Percentiles rank a stretch among this genome's conserved stretches.
These are phyloP conservation scores for Lactarius deliciosus DNA, from an alignment of 768 basidiomycete genomes.

Conservation along the genomic window DNA sequence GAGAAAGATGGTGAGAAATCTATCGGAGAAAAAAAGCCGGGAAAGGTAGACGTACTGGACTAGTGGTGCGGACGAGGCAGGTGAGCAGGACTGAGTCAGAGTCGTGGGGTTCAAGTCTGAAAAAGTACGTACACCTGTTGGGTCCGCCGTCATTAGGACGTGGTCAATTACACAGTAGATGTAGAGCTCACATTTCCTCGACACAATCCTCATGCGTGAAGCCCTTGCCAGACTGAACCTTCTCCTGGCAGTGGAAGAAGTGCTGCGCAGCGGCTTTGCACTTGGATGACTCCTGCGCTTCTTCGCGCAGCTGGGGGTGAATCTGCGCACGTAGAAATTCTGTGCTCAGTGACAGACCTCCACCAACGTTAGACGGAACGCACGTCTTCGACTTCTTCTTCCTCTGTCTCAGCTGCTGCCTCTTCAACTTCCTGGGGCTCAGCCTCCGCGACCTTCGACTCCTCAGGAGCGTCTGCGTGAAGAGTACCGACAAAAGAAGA, in stretches of 20 bases:
- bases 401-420: slow-evolving; percentile 43
- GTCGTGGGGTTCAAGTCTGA: background rate
- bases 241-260: slow-evolving; percentile 90
- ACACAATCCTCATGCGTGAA: slow-evolving; percentile 92
- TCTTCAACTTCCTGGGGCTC: slow-evolving; percentile 43
- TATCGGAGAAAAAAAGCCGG: slow-evolving; percentile 2
- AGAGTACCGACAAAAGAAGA: slow-evolving; percentile 44
- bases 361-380: slow-evolving; percentile 36
- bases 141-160: background rate
- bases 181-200: slow-evolving; percentile 76
- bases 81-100: slow-evolving; percentile 11
- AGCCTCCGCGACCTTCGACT: slow-evolving; percentile 35
- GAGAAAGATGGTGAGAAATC: slow-evolving; percentile 22
- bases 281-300: slow-evolving; percentile 64
- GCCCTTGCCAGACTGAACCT: slow-evolving; percentile 77
- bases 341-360: background rate
- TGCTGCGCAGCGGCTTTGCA: slow-evolving; percentile 74
- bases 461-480: slow-evolving; percentile 44
- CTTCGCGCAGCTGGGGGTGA: slow-evolving; percentile 70
- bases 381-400: slow-evolving; percentile 80
- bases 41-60: slow-evolving; percentile 61
- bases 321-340: slow-evolving; percentile 41
- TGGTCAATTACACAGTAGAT: background rate
- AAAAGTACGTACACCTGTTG: slow-evolving; percentile 32
- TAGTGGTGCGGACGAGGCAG: slow-evolving; percentile 30